A percentile compares a stretch with the other conserved stretches of the same genome.
Evolutionary conservation across 2,329 filamentous ascomycete species (phyloP).

Genomic region (Penicillium sp.): DNA sequence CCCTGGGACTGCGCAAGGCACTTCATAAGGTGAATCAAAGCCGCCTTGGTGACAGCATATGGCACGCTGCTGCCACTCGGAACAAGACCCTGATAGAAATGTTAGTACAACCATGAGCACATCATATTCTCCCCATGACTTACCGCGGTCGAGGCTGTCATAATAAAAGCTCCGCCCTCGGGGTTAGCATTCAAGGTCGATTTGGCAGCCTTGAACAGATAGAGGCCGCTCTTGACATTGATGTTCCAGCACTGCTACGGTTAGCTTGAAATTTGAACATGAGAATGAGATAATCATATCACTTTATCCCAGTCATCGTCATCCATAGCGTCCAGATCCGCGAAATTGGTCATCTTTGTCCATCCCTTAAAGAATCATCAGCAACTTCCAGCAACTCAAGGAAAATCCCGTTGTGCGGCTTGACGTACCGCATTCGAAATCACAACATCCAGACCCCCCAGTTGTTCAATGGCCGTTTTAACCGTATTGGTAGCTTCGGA

Average conservation of each 20-base stretch:
- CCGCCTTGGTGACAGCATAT: conserved; percentile 76
- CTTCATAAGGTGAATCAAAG: conserved; percentile 67
- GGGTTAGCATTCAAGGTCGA: conserved; percentile 61
- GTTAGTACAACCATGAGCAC: not conserved
- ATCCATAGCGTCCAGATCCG: conserved; percentile 57
- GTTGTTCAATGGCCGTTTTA: conserved; percentile 56
- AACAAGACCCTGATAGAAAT: conserved; percentile 43
- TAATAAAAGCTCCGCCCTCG: conserved; percentile 64
- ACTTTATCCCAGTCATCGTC: conserved; percentile 66
- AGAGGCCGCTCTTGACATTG: conserved; percentile 59
- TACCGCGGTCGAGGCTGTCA: conserved; percentile 64
- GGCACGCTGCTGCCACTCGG: conserved; percentile 62
- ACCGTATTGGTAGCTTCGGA: conserved; percentile 62
- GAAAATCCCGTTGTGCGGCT: not conserved
- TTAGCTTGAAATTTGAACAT: not conserved
- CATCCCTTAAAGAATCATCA: conserved; percentile 50
- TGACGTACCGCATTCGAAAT: conserved; percentile 68
- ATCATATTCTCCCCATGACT: conserved; percentile 10
- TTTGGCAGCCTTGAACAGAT: conserved; percentile 58
- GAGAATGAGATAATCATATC: conserved; percentile 1
- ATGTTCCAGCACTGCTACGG: conserved; percentile 56
- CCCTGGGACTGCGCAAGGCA: conserved; percentile 64
- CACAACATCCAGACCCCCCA: conserved; percentile 73
- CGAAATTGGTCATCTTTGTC: conserved; percentile 60
- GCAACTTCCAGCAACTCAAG: not conserved